Evolutionary conservation across 345 rosid species (phyloP).

Genomic region (Pistacia atlantica): DNA sequence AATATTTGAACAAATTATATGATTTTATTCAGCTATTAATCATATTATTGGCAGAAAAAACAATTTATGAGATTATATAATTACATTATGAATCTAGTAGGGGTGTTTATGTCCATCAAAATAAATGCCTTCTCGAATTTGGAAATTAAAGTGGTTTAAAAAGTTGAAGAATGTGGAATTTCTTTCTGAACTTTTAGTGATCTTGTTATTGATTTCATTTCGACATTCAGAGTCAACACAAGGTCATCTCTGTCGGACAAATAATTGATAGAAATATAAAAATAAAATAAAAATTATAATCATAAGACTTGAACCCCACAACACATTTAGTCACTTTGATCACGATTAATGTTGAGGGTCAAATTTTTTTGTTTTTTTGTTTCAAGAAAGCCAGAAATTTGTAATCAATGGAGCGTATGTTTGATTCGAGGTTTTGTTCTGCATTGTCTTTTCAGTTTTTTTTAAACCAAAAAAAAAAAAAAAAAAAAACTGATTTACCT

Average conservation of each 20-base stretch:
- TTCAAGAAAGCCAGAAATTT: too few relatives aligned
- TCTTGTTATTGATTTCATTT: conserved; percentile 10
- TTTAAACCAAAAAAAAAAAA: too few relatives aligned
- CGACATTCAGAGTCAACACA: conserved; percentile 19
- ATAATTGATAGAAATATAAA: too few relatives aligned
- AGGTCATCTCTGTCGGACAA: background rate
- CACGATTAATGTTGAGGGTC: background rate
- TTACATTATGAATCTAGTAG: background rate
- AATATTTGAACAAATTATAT: too few relatives aligned
- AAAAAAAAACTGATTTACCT: too few relatives aligned
- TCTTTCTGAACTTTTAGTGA: conserved; percentile 11
- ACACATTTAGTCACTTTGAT: background rate
- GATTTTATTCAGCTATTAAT: too few relatives aligned
- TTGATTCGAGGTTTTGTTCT: background rate
- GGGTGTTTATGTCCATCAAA: conserved; percentile 3
- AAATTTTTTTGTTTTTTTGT: background rate
- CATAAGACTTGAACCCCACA: background rate
- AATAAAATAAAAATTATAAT: too few relatives aligned
- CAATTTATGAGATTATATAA: too few relatives aligned
- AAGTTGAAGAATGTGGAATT: conserved; percentile 17
- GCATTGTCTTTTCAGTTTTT: background rate
- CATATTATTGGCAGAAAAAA: background rate
- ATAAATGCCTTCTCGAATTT: background rate
- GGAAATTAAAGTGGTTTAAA: conserved; percentile 1
- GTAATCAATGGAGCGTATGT: background rate